These are phyloP conservation scores for Apiospora arundinis DNA, from an alignment of 2,329 filamentous ascomycete genomes.

Conservation along the genomic window DNA sequence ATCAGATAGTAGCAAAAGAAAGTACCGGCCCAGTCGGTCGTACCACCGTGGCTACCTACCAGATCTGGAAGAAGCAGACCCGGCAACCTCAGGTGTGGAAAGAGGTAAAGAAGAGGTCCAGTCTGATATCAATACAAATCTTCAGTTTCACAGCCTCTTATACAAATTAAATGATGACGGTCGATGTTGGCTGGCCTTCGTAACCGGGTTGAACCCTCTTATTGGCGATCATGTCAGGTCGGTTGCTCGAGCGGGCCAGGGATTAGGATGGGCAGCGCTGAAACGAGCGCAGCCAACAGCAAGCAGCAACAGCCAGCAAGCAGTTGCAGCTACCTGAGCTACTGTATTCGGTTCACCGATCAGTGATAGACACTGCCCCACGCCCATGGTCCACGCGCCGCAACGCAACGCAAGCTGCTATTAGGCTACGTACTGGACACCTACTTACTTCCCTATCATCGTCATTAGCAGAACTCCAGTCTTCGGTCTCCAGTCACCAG, in stretches of 20 bases:
- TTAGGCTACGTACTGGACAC: background rate
- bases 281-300: background rate
- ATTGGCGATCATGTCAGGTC: slow-evolving; percentile 11
- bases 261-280: slow-evolving; percentile 1
- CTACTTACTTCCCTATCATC: background rate
- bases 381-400: slow-evolving; percentile 5
- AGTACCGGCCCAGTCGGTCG: background rate
- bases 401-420: background rate
- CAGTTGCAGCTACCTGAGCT: background rate
- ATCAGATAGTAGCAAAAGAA: background rate
- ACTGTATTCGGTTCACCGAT: background rate
- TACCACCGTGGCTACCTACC: background rate
- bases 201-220: slow-evolving; percentile 16
- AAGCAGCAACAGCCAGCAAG: background rate
- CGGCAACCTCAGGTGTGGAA: background rate
- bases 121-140: background rate
- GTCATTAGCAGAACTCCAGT: background rate
- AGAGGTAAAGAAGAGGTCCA: background rate
- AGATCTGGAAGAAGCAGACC: background rate
- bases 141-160: background rate
- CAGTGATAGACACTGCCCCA: background rate
- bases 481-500: no score
- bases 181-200: background rate
- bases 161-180: background rate
- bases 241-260: slow-evolving; percentile 8